These are phyloP conservation scores for Graphilbum ipis-grandicollis DNA, from an alignment of 2,329 filamentous ascomycete genomes.

Conservation along the genomic window DNA sequence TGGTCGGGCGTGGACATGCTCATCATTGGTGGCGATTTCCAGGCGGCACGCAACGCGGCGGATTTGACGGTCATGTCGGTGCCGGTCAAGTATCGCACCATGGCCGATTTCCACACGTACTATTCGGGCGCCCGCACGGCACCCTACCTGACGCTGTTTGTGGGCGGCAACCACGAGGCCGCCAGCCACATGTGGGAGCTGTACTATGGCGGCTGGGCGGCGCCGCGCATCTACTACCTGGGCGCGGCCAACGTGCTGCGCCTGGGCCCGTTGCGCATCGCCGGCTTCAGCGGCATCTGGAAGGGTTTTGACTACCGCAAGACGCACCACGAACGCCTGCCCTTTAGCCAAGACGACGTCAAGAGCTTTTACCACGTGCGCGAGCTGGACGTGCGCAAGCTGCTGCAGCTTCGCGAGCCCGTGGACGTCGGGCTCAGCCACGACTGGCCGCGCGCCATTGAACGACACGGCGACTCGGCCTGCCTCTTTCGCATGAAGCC, in stretches of 20 bases:
- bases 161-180: constrained; percentile 91
- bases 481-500: constrained; percentile 57
- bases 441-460: constrained; percentile 81
- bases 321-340: constrained; percentile 68
- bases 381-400: constrained; percentile 78
- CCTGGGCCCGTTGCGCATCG: constrained; percentile 71
- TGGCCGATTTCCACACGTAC: constrained; percentile 90
- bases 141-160: constrained; percentile 81
- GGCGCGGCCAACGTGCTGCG: constrained; percentile 81
- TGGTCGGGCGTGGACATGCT: constrained; percentile 78
- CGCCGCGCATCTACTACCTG: constrained; percentile 93
- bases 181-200: constrained; percentile 81
- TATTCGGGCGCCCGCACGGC: constrained; percentile 64
- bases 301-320: constrained; percentile 78
- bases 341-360: constrained; percentile 62
- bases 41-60: constrained; percentile 69
- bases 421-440: constrained; percentile 87
- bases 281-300: constrained; percentile 86
- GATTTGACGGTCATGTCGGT: constrained; percentile 84
- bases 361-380: constrained; percentile 78
- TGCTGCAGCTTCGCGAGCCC: constrained; percentile 69
- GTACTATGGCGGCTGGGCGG: constrained; percentile 93
- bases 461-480: constrained; percentile 55
- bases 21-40: constrained; percentile 89
- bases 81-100: constrained; percentile 67